These are phyloP conservation scores for Colletotrichum viniferum DNA, from an alignment of 2,329 filamentous ascomycete species.

Conservation along the genomic window DNA sequence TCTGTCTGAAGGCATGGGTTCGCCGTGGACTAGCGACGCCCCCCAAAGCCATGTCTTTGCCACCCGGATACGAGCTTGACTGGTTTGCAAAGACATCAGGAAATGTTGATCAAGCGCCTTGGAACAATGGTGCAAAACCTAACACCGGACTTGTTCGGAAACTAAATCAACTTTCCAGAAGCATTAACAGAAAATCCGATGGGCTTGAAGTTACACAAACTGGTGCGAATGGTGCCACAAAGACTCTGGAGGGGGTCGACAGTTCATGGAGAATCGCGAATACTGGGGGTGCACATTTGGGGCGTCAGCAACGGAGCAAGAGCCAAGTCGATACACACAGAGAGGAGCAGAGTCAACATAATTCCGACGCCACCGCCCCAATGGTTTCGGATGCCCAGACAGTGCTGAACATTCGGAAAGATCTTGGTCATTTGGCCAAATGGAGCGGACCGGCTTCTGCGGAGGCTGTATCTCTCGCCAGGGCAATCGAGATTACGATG, in stretches of 20 bases:
- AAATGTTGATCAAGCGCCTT: fast-evolving
- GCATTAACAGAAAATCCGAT: no score
- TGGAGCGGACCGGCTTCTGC: not conserved
- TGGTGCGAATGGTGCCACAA: no score
- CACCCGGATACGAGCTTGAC: not conserved
- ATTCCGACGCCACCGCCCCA: no score
- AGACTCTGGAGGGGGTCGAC: no score
- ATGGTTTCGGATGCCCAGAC: not conserved
- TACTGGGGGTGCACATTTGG: no score
- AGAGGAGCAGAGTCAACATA: not conserved
- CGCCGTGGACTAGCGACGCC: not conserved
- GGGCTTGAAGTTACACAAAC: no score
- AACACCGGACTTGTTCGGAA: no score
- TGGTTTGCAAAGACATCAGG: not conserved
- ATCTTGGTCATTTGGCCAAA: not conserved
- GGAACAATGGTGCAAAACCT: no score
- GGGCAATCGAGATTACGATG: not conserved
- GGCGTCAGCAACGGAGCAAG: not conserved
- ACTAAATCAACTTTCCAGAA: no score
- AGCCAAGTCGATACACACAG: not conserved
- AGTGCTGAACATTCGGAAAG: not conserved
- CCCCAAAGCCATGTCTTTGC: fast-evolving
- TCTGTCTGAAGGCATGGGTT: not conserved
- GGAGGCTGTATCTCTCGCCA: not conserved
- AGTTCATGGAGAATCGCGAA: no score